Conservation (phyloP, 2,329 filamentous ascomycete species). For the Cylindrodendrum hubeiense region DNA sequence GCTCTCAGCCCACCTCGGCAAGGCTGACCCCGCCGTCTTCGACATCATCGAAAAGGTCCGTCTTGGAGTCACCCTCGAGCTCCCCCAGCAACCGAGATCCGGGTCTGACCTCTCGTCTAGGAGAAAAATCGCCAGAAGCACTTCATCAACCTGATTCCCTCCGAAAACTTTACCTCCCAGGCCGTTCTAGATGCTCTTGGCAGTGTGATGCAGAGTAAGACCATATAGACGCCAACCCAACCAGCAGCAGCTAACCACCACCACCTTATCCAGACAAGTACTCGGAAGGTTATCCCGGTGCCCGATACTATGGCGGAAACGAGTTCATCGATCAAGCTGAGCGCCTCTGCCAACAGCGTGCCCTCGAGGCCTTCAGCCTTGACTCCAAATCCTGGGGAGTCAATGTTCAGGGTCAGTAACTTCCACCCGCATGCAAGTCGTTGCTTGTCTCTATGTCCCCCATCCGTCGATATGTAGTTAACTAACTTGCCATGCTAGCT, state of each 20-base stretch:
- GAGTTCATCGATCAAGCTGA: conserved; percentile 95
- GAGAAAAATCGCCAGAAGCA: conserved; percentile 97
- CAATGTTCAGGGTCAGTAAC: conserved; percentile 85
- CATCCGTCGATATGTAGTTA: background rate
- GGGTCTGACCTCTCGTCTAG: conserved; percentile 56
- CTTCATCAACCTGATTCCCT: conserved; percentile 97
- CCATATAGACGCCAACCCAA: conserved; percentile 6
- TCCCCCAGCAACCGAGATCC: background rate
- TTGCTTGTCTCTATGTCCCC: background rate
- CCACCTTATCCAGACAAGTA: conserved; percentile 81
- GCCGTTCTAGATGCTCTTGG: conserved; percentile 91
- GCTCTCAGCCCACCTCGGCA: conserved; percentile 81
- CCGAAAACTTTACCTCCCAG: conserved; percentile 95
- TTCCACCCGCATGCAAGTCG: background rate
- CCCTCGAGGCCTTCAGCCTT: conserved; percentile 87
- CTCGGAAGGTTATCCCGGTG: conserved; percentile 97
- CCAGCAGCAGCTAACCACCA: background rate
- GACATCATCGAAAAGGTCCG: conserved; percentile 90
- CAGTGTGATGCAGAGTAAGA: conserved; percentile 92
- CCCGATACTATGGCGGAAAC: conserved; percentile 96
- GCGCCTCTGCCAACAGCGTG: conserved; percentile 88
- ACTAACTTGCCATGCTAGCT: conserved; percentile 60
- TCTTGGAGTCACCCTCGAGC: conserved; percentile 1
- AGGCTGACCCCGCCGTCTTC: conserved; percentile 88
- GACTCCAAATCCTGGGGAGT: conserved; percentile 93